Base-by-base conservation (phyloP, 2,329 filamentous ascomycete species). In the Clonostachys solani region DNA sequence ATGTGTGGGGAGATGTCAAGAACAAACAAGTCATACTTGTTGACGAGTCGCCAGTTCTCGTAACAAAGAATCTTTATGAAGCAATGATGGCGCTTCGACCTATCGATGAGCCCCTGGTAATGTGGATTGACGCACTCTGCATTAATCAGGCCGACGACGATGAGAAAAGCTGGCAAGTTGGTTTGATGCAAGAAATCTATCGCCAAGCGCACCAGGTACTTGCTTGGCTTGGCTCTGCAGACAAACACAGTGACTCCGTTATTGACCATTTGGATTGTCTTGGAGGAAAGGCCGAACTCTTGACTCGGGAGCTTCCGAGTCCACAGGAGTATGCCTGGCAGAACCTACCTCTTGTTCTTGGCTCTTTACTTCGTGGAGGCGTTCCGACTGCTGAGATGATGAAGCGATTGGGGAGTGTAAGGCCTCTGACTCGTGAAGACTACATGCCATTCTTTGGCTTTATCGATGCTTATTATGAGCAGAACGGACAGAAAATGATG, bases 121-220 rank as follows among this genome's bases (percentile, higher is more conserved):
- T 70, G 6, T 69, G 67, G 67, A 60, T 67, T 4, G 67, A 70
- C 36, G 65, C 69, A 52, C 54, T 69, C 40, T 70, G 67, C 51
- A 68, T 70, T 46, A 67, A 70, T 47, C 67, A 70, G 47, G 55
- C 57, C 4, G 61, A 69, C 40, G 52, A 62, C 15, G 50, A 47
- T 5, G 67, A 70, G 49, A 58, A 64, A 38, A 61, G 59, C 43
- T 53, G 53, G 6, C 66, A 70, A 56, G 65, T 70, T n/a, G 54
- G 54, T 29, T 47, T 70, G 16, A 70, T 70, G 67, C 62, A 65
- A 41, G 53, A 54, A 12, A 61, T 69, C 10, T 69, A 67, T 47
- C 57, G 60, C 37, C 58, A 57, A 33, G 65, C 66, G 5, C 37
- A 52, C 3, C 57, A 54, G 19, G 57, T 67, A 7, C 47, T 67